Percentiles rank a stretch among this genome's conserved stretches.
phyloP scores from a whole-genome alignment of 2,329 filamentous ascomycete genomes.

The Diaporthe ilicicola region DNA sequence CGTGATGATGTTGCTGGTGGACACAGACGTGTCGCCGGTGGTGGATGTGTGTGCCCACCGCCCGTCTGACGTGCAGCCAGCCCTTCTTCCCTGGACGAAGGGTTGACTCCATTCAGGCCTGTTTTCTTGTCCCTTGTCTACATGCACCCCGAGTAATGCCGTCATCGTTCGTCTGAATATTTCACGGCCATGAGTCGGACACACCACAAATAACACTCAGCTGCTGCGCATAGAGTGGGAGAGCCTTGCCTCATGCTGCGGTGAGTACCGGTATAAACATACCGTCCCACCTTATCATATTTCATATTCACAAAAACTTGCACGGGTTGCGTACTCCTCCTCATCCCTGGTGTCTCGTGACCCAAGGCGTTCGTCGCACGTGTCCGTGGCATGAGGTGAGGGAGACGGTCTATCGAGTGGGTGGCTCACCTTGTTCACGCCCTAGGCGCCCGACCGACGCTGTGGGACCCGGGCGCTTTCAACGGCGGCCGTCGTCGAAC shows the following conservation, averaged over 20 bases:
- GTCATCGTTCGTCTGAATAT: conserved; percentile 16
- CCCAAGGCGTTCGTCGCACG: background rate
- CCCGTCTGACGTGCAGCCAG: conserved; percentile 8
- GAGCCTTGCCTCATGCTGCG: background rate
- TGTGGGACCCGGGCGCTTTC: conserved; percentile 10
- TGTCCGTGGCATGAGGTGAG: conserved; percentile 9
- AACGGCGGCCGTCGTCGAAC: conserved; percentile 14
- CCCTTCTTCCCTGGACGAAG: background rate
- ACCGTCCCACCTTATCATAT: background rate
- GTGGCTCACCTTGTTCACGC: background rate
- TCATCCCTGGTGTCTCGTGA: conserved; percentile 6
- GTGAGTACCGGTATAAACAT: background rate
- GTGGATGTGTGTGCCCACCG: background rate
- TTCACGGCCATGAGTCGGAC: background rate
- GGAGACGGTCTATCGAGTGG: background rate
- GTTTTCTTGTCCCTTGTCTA: background rate
- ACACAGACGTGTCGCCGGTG: background rate
- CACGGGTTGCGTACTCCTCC: background rate
- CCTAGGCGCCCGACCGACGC: background rate
- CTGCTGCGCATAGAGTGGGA: background rate
- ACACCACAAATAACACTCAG: conserved; percentile 3
- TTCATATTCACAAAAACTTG: background rate
- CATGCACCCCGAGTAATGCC: background rate
- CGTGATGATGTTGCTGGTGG: background rate
- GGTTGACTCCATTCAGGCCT: background rate